These are phyloP conservation scores for Linnemannia zychae DNA, from an alignment of 192 early-diverging fungal genomes.

Conservation along the genomic window DNA sequence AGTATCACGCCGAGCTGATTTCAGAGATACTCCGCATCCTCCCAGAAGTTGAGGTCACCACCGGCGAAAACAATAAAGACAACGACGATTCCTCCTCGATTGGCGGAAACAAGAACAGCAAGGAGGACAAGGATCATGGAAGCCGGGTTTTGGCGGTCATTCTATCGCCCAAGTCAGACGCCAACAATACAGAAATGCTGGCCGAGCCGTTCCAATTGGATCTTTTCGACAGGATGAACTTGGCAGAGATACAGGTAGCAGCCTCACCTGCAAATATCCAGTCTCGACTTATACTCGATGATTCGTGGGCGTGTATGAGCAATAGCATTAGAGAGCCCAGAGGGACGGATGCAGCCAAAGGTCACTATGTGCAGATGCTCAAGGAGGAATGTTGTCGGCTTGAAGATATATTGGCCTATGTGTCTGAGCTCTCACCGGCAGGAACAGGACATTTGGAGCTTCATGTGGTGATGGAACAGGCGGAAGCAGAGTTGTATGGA, in stretches of 20 bases:
- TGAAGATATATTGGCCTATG: background rate
- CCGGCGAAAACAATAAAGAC: background rate
- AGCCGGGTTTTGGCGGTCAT: slow-evolving; percentile 14
- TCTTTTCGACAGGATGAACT: slow-evolving; percentile 23
- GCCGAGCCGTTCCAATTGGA: slow-evolving; percentile 37
- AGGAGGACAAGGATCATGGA: background rate
- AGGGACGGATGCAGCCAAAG: background rate
- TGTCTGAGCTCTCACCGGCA: background rate
- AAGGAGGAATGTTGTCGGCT: slow-evolving; percentile 12
- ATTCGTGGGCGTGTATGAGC: slow-evolving; percentile 24
- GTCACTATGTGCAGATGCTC: slow-evolving; percentile 1
- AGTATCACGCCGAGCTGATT: slow-evolving; percentile 38
- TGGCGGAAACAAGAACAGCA: background rate
- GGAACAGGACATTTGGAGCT: slow-evolving; percentile 15
- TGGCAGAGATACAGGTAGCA: slow-evolving; percentile 25
- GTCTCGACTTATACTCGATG: slow-evolving; percentile 14
- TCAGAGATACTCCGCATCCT: slow-evolving; percentile 35
- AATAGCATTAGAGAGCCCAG: background rate
- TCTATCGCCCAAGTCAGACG: slow-evolving; percentile 35
- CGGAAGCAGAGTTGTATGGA: slow-evolving; percentile 23
- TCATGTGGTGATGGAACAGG: slow-evolving; percentile 31
- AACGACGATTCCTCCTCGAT: background rate
- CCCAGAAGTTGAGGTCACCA: background rate
- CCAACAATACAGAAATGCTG: slow-evolving; percentile 8
- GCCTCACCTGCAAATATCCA: background rate